Base-by-base conservation (phyloP, 164 flowering plant species). In the Vitis amurensis region DNA sequence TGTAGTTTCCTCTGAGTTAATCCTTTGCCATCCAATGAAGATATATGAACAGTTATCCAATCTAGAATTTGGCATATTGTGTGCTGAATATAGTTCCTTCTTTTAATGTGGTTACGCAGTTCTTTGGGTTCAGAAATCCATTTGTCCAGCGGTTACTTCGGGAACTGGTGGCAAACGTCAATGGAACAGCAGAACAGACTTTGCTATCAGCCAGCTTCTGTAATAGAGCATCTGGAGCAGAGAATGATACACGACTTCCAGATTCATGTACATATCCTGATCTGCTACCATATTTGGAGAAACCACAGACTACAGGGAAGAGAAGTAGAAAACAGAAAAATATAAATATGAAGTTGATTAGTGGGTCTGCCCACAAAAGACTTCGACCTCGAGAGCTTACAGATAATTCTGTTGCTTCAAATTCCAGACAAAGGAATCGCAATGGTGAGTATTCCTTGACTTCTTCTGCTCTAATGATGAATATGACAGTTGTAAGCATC, bases 81-180 rank as follows among this genome's bases (percentile, higher is more conserved):
- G 2, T 56, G 56, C 23, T 44, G 1, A 13, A 12, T 67, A 29
- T 55, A 4, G 12, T 29, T 71, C 30, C 44, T 72, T 64, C 9
- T 71, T 66, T 73, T 13, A 51, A 31, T 70, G 57, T 63, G 47
- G 27, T 37, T 50, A 19, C 83, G 82, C 93, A 96, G 99, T 84
- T 93, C 77, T 96, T 93, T 82, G 99, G 99, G 58, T 96, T 96
- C 76, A 89, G 78, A 83, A 91, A 93, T 71, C 83, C 86, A 57
- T 84, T 85, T 59, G 92, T 96, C 57, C 97, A 86, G 80, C 78
- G 97, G 75, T 79, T 96, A 72, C 86, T 96, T 44, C 83, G 97
- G 58, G 95, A 91, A 74, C 80, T 96, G 75, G 89, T 87, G 69
- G 86, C 93, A 68, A 81, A 85, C 77, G 70, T 79, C 58, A 77